A percentile compares a stretch with the other conserved stretches of the same genome.
phyloP scores from a whole-genome alignment of 1,284 basidiomycete species.

The Rhodotorula sp. region DNA sequence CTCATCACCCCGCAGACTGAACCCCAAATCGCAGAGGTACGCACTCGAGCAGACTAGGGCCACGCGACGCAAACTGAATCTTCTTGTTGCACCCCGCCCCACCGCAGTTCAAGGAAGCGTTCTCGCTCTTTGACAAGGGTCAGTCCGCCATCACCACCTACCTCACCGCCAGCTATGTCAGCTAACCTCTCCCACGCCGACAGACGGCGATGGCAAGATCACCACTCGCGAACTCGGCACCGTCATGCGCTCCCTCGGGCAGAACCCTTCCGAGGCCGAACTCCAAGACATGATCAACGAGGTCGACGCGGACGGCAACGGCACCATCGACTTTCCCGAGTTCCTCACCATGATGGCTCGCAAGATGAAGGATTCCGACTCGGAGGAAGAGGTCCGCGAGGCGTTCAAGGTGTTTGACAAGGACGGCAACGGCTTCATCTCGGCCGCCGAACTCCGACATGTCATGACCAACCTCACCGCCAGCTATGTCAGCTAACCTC shows the following conservation, averaged over 20 bases:
- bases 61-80: not conserved
- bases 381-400: conserved; percentile 65
- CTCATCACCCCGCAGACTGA: conserved; percentile 16
- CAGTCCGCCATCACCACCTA: not conserved
- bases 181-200: not conserved
- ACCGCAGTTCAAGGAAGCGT: conserved; percentile 38
- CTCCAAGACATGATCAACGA: conserved; percentile 97
- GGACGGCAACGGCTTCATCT: conserved; percentile 60
- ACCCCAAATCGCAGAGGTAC: conserved; percentile 35
- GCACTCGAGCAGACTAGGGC: not conserved
- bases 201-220: conserved; percentile 95
- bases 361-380: conserved; percentile 91
- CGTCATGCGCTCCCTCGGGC: conserved; percentile 94
- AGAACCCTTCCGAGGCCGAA: conserved; percentile 94
- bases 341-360: conserved; percentile 79
- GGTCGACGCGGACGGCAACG: conserved; percentile 71
- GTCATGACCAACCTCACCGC: conserved; percentile 84
- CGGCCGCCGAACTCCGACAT: conserved; percentile 68
- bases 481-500: not conserved
- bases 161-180: not conserved
- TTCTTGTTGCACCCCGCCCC: no score
- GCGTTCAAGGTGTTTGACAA: conserved; percentile 68
- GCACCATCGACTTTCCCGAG: conserved; percentile 93
- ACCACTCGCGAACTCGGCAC: conserved; percentile 93
- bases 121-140: conserved; percentile 43